phyloP scores from a whole-genome alignment of 192 early-diverging fungal genomes.

The Pilaira anomala region DNA sequence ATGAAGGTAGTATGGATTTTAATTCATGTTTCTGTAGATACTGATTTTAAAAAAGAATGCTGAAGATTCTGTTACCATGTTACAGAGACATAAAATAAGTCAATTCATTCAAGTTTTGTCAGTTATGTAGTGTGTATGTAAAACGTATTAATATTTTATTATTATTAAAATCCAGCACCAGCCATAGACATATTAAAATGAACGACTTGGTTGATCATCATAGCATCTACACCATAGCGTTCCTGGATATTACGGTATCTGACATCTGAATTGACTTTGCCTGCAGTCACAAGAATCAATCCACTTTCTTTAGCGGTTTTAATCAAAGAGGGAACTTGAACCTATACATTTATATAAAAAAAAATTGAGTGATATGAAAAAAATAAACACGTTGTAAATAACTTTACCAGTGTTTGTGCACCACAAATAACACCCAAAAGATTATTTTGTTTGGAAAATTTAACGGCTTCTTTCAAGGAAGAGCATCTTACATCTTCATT shows the following conservation, averaged over 20 bases:
- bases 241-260: conserved; percentile 71
- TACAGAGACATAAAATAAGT: no score
- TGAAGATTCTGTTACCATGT: no score
- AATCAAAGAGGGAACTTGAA: conserved; percentile 88
- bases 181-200: conserved; percentile 31
- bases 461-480: conserved; percentile 92
- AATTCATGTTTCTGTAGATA: no score
- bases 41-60: no score
- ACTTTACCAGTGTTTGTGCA: conserved; percentile 79
- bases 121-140: no score
- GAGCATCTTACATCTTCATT: conserved; percentile 30
- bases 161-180: conserved; percentile 21
- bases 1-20: no score
- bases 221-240: conserved; percentile 85
- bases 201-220: conserved; percentile 56
- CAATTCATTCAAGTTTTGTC: no score
- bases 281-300: conserved; percentile 88
- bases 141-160: no score
- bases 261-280: conserved; percentile 65
- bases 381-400: background rate
- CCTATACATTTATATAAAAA: conserved; percentile 45
- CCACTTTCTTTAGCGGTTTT: conserved; percentile 91
- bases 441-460: conserved; percentile 90
- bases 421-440: conserved; percentile 91
- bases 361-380: background rate